These are phyloP conservation scores for Leccinellum luteum DNA, from an alignment of 768 basidiomycete species.

Conservation along the genomic window DNA sequence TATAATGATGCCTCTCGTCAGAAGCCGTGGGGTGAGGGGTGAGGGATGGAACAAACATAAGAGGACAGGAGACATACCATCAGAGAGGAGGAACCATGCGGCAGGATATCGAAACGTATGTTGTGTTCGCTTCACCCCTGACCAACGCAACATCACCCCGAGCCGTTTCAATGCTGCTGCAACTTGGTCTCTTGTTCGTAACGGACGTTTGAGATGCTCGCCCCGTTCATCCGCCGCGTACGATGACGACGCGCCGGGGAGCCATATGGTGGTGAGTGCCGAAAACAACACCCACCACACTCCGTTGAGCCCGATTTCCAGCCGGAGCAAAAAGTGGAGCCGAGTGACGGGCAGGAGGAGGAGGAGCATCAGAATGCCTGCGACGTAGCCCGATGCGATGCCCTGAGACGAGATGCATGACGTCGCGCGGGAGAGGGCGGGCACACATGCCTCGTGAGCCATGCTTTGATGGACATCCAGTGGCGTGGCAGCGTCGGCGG, in stretches of 20 bases:
- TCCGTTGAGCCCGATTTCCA: slow-evolving; percentile 84
- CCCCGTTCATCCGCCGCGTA: not conserved
- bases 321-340: slow-evolving; percentile 65
- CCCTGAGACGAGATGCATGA: slow-evolving; percentile 83
- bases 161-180: slow-evolving; percentile 72
- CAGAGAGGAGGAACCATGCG: slow-evolving; percentile 93
- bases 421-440: slow-evolving; percentile 65
- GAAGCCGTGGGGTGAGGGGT: not conserved
- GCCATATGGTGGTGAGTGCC: slow-evolving; percentile 71
- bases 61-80: slow-evolving; percentile 50
- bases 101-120: slow-evolving; percentile 89
- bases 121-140: slow-evolving; percentile 67
- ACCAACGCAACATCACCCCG: slow-evolving; percentile 68
- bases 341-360: slow-evolving; percentile 74
- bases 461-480: slow-evolving; percentile 3
- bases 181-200: slow-evolving; percentile 54
- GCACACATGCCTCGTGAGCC: slow-evolving; percentile 45
- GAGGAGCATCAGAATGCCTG: slow-evolving; percentile 77
- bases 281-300: slow-evolving; percentile 87
- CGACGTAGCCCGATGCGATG: slow-evolving; percentile 82
- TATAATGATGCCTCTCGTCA: too few species aligned
- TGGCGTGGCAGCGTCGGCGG: not conserved
- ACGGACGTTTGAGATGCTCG: slow-evolving; percentile 27
- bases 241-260: slow-evolving; percentile 43
- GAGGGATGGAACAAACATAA: not conserved